A percentile compares a stretch with the other conserved stretches of the same genome.
phyloP scores from a whole-genome alignment of 2,329 filamentous ascomycete genomes.

The Trichoderma atrobrunneum region DNA sequence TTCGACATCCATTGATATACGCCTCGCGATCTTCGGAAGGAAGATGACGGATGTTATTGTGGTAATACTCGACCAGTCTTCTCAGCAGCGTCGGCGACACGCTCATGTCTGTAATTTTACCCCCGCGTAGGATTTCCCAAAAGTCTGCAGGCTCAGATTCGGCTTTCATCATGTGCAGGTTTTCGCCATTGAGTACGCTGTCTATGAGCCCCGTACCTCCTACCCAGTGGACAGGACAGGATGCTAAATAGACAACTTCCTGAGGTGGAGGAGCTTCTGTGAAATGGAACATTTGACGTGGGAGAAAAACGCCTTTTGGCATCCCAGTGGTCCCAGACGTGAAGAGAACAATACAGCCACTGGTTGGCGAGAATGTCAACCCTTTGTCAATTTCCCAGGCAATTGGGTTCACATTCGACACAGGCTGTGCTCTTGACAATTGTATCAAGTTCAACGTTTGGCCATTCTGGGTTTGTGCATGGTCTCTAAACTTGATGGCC shows the following conservation, averaged over 20 bases:
- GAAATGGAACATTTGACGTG: conserved; percentile 1
- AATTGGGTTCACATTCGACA: neutral
- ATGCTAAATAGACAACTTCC: neutral
- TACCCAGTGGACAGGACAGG: neutral
- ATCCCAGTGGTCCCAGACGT: conserved; percentile 48
- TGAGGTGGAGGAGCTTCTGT: neutral
- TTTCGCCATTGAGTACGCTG: neutral
- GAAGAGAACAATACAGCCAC: conserved; percentile 47
- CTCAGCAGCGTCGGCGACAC: neutral
- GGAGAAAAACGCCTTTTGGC: conserved; percentile 60
- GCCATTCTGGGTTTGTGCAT: neutral
- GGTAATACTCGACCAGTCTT: neutral
- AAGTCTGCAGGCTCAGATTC: neutral
- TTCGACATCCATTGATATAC: neutral
- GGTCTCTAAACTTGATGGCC: neutral
- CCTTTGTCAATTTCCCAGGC: neutral
- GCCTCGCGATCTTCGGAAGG: neutral
- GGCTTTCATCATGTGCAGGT: neutral
- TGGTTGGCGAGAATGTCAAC: neutral
- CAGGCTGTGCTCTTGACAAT: neutral
- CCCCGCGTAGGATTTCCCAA: neutral
- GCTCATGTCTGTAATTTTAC: neutral
- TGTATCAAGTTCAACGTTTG: neutral
- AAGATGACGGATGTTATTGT: neutral
- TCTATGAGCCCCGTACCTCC: neutral